Conservation (phyloP, 768 basidiomycete genomes). For the Boletus huronensis region DNA sequence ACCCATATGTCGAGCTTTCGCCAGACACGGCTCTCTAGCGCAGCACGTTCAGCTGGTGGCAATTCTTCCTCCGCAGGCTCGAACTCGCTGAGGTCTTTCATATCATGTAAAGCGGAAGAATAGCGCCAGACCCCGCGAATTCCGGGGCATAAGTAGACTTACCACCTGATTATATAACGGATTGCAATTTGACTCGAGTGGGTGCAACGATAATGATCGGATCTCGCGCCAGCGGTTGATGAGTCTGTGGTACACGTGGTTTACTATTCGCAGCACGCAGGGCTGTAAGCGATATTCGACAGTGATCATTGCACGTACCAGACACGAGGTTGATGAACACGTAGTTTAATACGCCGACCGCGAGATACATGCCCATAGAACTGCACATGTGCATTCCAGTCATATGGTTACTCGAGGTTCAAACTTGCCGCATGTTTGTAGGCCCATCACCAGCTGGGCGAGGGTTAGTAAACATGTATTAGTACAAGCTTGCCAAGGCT, state of each 20-base stretch:
- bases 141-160: not conserved
- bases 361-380: not conserved
- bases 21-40: slow-evolving; percentile 41
- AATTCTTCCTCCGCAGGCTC: slow-evolving; percentile 1
- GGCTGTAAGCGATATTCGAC: not conserved
- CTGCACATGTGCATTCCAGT: too few species aligned
- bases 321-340: not conserved
- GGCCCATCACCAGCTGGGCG: too few species aligned
- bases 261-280: not conserved
- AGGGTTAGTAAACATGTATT: too few species aligned
- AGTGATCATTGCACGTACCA: not conserved
- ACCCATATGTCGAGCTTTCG: slow-evolving; percentile 47
- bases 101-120: not conserved
- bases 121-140: not conserved
- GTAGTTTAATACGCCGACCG: not conserved
- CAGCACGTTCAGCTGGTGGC: slow-evolving; percentile 3
- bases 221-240: not conserved
- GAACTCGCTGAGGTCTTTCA: not conserved
- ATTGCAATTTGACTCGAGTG: not conserved
- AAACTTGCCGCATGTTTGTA: too few species aligned
- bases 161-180: not conserved
- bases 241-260: too few species aligned
- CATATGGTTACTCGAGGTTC: too few species aligned
- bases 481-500: not conserved
- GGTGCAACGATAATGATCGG: not conserved